Percentiles rank a stretch among this genome's conserved stretches.
These are phyloP conservation scores for Pichiaceae sp. DNA, from an alignment of 1,139 yeast species.

Conservation along the genomic window DNA sequence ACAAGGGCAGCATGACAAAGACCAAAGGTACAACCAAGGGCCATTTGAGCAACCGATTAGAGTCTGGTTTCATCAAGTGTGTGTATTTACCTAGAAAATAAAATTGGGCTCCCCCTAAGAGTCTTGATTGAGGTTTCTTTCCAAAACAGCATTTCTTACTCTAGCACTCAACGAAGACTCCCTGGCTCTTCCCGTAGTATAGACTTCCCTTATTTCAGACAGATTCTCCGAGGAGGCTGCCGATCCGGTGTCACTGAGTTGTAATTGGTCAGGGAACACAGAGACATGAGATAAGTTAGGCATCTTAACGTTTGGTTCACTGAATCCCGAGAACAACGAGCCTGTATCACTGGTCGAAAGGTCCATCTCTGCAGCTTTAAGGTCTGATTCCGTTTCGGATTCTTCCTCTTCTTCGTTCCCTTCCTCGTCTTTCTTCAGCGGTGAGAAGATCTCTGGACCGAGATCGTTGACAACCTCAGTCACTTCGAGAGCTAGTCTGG, in stretches of 20 bases:
- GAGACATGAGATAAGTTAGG: slow-evolving; percentile 23
- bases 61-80: not conserved
- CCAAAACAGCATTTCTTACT: slow-evolving; percentile 1
- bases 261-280: slow-evolving; percentile 19
- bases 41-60: not conserved
- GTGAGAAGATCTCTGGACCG: slow-evolving; percentile 61
- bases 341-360: slow-evolving; percentile 9
- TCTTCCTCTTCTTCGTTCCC: slow-evolving; percentile 11
- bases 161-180: not conserved
- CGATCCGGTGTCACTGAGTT: slow-evolving; percentile 2
- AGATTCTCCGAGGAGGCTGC: not conserved
- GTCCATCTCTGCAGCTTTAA: not conserved
- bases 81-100: not conserved
- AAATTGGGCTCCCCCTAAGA: not conserved
- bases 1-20: not conserved
- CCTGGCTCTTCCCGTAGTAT: not conserved
- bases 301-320: slow-evolving; percentile 11
- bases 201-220: not conserved
- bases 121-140: not conserved
- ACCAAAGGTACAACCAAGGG: not conserved
- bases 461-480: slow-evolving; percentile 48
- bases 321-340: slow-evolving; percentile 21
- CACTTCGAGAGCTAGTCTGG: slow-evolving; percentile 42
- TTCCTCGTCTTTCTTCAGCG: slow-evolving; percentile 17
- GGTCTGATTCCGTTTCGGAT: slow-evolving; percentile 8